Evolutionary conservation across 2,329 filamentous ascomycete genomes (phyloP).

Genomic region (Alternaria alternata): DNA sequence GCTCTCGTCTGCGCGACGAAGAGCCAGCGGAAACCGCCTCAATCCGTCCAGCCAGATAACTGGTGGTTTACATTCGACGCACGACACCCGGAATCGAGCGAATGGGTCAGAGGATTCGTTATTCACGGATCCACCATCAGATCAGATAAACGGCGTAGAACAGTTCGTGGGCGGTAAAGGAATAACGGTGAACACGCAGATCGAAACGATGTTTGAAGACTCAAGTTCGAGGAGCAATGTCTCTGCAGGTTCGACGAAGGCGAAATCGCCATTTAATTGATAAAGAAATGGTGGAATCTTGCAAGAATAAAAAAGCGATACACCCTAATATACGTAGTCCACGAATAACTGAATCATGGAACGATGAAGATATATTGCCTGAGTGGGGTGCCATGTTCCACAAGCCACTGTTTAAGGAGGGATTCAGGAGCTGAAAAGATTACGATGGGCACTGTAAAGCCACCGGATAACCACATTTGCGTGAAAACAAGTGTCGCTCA

Average conservation of each 20-base stretch:
- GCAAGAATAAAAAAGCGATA: neutral
- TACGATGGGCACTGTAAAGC: neutral
- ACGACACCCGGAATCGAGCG: constrained; percentile 5
- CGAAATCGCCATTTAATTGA: constrained; percentile 10
- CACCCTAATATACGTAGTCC: neutral
- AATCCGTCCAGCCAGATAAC: constrained; percentile 1
- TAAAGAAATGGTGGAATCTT: neutral
- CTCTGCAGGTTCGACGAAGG: constrained; percentile 5
- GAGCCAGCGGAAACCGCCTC: constrained; percentile 15
- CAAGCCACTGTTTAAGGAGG: neutral
- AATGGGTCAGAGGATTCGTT: constrained; percentile 28
- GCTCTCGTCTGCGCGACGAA: constrained; percentile 26
- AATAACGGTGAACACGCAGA: constrained; percentile 25
- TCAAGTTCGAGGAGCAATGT: neutral
- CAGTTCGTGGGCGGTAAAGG: constrained; percentile 6
- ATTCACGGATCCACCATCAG: constrained; percentile 10
- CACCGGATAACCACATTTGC: neutral
- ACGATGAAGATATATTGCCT: neutral
- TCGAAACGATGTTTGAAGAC: constrained; percentile 18
- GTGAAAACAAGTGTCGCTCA: neutral
- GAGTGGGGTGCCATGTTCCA: neutral
- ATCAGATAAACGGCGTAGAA: neutral
- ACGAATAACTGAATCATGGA: neutral
- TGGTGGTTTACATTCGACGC: constrained; percentile 4
- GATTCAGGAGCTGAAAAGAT: neutral